Evolutionary conservation across 1,284 basidiomycete genomes (phyloP), one percentile per base, ranked within the genome.

Genomic region (Malassezia japonica): DNA sequence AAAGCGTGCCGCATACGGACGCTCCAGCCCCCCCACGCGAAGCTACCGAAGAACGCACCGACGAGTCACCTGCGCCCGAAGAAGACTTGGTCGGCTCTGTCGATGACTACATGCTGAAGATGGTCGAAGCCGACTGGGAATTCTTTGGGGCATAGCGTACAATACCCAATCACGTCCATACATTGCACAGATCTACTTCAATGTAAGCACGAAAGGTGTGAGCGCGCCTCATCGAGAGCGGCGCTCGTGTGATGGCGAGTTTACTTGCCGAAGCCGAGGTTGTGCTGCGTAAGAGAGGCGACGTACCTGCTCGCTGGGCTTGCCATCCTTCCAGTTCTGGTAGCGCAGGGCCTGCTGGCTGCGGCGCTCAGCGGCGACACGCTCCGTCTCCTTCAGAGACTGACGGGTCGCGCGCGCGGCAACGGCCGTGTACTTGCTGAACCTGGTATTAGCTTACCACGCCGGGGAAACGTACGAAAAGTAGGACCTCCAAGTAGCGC

Each of bases 81-180:
- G 65, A 72, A 23, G 64, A 60, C n/a, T 61, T 13, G 84, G 89
- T 89, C 85, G 80, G 84, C 5, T 82, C 82, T 6, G 77, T 85
- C 21, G 83, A 85, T 46, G 87, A 91, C 56, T 92, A 88, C 65
- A 91, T 96, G 87, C 77, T 95, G 23, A 49, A 77, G 6, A 80
- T 82, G 62, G 85, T 88, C 23, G 79, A 82, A 53, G 74, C 74
- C 49, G 85, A 94, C 63, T 83, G 81, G 76, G 83, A 85, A 27
- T 84, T 79, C 72, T 94, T 92, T 38, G 64, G 57, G 16, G 40
- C 45, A 7, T 53, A 47, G 21, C 20, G n/a, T n/a, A n/a, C n/a
- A n/a, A n/a, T 29, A 29, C 8, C 28, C 28, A 13, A 6, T 36
- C 12, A 18, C 7, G 18, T 36, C 16, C 20, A 20, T 36, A 36